Conservation (phyloP, 805 yeast genomes). For the Nakazawaea ernobii region DNA sequence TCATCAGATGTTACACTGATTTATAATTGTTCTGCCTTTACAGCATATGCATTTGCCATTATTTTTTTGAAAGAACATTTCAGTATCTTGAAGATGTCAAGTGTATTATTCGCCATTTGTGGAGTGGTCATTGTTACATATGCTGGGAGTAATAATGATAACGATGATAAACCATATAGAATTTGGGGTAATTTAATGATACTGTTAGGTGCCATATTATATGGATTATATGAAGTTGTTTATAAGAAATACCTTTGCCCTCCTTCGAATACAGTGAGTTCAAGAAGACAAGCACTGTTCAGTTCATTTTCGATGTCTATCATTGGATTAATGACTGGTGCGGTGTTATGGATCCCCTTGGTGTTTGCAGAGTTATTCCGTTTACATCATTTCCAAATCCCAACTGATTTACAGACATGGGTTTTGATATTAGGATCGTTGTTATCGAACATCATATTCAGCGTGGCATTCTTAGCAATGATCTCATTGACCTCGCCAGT, state of each 20-base stretch:
- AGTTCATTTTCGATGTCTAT: slow-evolving; percentile 70
- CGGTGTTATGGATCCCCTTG: slow-evolving; percentile 43
- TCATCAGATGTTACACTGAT: slow-evolving; percentile 87
- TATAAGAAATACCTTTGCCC: slow-evolving; percentile 76
- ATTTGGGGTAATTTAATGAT: slow-evolving; percentile 67
- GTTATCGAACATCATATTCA: slow-evolving; percentile 58
- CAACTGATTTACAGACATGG: slow-evolving; percentile 36
- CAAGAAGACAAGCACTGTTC: slow-evolving; percentile 72
- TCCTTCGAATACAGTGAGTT: slow-evolving; percentile 51
- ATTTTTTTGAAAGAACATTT: slow-evolving; percentile 65
- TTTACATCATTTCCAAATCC: slow-evolving; percentile 52
- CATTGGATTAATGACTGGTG: slow-evolving; percentile 54
- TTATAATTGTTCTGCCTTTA: slow-evolving; percentile 84
- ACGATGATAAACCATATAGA: slow-evolving; percentile 40
- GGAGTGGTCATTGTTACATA: slow-evolving; percentile 83
- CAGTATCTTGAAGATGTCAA: slow-evolving; percentile 52
- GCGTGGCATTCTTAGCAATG: slow-evolving; percentile 65
- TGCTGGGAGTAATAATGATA: slow-evolving; percentile 33
- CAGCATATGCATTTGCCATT: slow-evolving; percentile 80
- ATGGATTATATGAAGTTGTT: slow-evolving; percentile 79
- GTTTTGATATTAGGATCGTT: slow-evolving; percentile 46
- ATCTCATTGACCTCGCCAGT: slow-evolving; percentile 87
- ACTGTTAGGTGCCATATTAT: slow-evolving; percentile 66
- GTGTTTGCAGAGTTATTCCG: slow-evolving; percentile 46
- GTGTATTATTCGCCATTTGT: slow-evolving; percentile 65